Conservation (phyloP, 768 basidiomycete species). For the Krasilnikovozyma curviuscula region DNA sequence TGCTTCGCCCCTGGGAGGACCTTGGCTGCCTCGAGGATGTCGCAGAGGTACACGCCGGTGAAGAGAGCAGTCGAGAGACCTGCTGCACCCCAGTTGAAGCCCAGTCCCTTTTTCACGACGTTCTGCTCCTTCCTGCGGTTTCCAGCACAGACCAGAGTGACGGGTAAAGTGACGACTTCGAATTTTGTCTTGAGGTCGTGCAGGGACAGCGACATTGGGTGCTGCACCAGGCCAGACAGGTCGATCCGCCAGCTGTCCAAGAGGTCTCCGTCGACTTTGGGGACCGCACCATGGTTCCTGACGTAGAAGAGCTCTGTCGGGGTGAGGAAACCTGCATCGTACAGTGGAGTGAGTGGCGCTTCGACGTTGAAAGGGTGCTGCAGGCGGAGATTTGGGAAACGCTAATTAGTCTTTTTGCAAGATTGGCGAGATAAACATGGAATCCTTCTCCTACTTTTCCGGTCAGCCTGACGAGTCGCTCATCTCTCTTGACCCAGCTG, state of each 20-base stretch:
- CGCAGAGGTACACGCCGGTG: slow-evolving; percentile 41
- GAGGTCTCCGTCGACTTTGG: slow-evolving; percentile 29
- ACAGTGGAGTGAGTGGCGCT: slow-evolving; percentile 17
- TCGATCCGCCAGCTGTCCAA: slow-evolving; percentile 33
- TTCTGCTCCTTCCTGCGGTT: slow-evolving; percentile 48
- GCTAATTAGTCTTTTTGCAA: background rate
- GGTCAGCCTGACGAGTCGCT: slow-evolving; percentile 2
- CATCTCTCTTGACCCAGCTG: slow-evolving; percentile 29
- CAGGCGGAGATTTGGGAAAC: slow-evolving; percentile 23
- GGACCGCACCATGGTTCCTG: slow-evolving; percentile 46
- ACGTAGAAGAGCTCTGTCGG: slow-evolving; percentile 39
- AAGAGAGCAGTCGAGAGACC: slow-evolving; percentile 37
- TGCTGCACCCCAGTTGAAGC: slow-evolving; percentile 22
- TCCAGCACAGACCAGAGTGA: slow-evolving; percentile 46
- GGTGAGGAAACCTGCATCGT: slow-evolving; percentile 36
- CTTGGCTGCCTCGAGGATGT: slow-evolving; percentile 34
- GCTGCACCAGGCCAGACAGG: slow-evolving; percentile 26
- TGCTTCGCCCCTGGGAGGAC: slow-evolving; percentile 25
- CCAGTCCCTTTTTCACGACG: slow-evolving; percentile 37
- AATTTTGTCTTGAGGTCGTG: slow-evolving; percentile 33
- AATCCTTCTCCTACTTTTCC: too few relatives aligned
- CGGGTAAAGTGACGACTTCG: slow-evolving; percentile 38
- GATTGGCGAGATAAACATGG: too few relatives aligned
- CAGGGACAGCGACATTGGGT: slow-evolving; percentile 27
- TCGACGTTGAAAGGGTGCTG: slow-evolving; percentile 46